These are phyloP conservation scores for Beverwykella pulmonaria DNA, from an alignment of 495 filamentous ascomycete species.

Conservation along the genomic window DNA sequence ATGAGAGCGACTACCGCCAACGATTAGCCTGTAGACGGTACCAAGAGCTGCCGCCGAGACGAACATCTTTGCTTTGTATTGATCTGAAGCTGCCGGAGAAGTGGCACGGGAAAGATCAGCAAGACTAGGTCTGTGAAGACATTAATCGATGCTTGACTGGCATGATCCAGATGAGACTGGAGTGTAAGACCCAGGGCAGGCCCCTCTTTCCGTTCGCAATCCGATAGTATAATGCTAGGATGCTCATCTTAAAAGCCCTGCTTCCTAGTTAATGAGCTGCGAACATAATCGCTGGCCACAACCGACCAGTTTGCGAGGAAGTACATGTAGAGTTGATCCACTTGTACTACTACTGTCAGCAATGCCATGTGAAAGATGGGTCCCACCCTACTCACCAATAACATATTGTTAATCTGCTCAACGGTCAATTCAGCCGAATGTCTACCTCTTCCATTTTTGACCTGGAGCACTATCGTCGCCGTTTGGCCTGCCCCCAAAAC, in stretches of 20 bases:
- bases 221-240: constrained; percentile 18
- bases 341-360: constrained; percentile 12
- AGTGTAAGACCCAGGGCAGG: neutral
- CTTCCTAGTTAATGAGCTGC: neutral
- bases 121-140: constrained; percentile 13
- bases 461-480: neutral
- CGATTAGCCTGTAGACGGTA: neutral
- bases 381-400: neutral
- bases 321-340: constrained; percentile 19
- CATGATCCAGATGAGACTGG: neutral
- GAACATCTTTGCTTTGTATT: constrained; percentile 9
- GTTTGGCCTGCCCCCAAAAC: constrained; percentile 4
- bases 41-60: neutral
- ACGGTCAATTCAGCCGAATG: neutral
- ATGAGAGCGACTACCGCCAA: constrained; percentile 16
- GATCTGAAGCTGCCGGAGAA: constrained; percentile 11
- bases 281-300: neutral
- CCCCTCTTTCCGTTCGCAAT: constrained; percentile 14
- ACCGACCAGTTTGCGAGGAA: constrained; percentile 14
- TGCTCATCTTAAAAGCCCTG: constrained; percentile 28
- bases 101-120: constrained; percentile 12
- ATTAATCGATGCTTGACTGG: constrained; percentile 12
- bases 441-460: constrained; percentile 5
- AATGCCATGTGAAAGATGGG: neutral
- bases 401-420: neutral